A percentile compares a stretch with the other conserved stretches of the same genome.
Evolutionary conservation across 169 alveolate species (phyloP).

Genomic region (Cryptosporidium canis): DNA sequence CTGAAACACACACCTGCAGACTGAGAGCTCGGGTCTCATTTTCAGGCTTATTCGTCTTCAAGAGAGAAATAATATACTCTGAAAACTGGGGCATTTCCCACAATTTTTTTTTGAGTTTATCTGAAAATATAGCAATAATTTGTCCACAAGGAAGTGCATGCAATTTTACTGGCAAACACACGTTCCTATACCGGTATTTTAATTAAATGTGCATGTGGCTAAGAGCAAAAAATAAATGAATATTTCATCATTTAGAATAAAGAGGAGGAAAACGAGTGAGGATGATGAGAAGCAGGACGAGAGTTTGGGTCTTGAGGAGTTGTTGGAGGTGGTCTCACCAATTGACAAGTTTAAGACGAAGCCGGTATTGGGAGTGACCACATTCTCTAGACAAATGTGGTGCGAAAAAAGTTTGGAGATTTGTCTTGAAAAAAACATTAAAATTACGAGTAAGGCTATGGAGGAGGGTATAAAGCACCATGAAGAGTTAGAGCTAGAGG

Average conservation of each 20-base stretch:
- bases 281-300: background rate
- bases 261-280: background rate
- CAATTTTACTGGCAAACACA: background rate
- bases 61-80: no score
- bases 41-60: no score
- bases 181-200: background rate
- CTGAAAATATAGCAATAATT: background rate
- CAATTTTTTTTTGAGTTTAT: background rate
- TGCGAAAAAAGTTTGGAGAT: conserved; percentile 60
- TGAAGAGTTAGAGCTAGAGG: conserved; percentile 55
- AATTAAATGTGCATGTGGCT: background rate
- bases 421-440: conserved; percentile 42
- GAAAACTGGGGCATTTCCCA: background rate
- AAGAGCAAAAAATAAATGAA: background rate
- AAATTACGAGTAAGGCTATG: conserved; percentile 52
- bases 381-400: conserved; percentile 72
- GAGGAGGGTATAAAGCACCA: conserved; percentile 67
- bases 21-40: no score
- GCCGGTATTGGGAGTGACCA: conserved; percentile 48
- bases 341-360: conserved; percentile 34
- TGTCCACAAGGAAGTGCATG: background rate
- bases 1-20: no score
- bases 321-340: conserved; percentile 9
- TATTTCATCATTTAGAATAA: background rate
- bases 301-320: background rate